phyloP scores from a whole-genome alignment of 2,329 filamentous ascomycete species.

The Sporothrix variecibatus region DNA sequence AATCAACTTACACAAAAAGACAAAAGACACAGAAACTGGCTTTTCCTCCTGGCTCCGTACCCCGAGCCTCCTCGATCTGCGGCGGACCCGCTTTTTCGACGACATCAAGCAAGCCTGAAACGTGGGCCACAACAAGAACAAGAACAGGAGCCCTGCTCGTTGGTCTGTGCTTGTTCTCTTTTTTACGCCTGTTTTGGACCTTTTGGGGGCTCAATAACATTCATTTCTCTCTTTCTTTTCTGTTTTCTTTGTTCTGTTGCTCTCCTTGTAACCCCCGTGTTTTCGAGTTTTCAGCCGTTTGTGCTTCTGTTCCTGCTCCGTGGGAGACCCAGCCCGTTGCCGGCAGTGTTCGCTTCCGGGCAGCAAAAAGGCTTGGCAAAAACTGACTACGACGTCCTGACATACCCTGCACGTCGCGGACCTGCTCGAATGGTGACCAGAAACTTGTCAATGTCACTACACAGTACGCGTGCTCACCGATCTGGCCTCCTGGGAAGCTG shows the following conservation, averaged over 20 bases:
- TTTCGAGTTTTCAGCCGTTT: neutral
- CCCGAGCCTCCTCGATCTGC: slow-evolving; percentile 24
- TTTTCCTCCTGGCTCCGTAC: neutral
- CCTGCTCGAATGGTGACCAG: neutral
- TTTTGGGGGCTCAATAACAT: neutral
- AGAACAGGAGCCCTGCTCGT: neutral
- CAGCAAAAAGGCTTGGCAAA: neutral
- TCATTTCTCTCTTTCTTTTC: neutral
- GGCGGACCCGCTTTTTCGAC: slow-evolving; percentile 23
- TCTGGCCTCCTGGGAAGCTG: neutral
- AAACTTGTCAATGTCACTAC: neutral
- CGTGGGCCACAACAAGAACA: neutral
- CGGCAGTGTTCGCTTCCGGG: slow-evolving; percentile 11
- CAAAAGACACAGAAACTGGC: neutral
- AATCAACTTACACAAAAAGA: neutral
- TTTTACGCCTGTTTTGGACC: neutral
- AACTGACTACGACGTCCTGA: neutral
- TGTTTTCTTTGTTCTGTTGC: neutral
- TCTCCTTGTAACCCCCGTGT: slow-evolving; percentile 10
- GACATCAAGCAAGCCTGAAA: slow-evolving; percentile 30
- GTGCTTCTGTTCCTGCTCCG: neutral
- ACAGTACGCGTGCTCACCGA: neutral
- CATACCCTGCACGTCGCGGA: neutral
- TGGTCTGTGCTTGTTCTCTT: slow-evolving; percentile 5
- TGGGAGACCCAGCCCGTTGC: neutral